Evolutionary conservation across 371 early-diverging fungal species (phyloP).

Genomic region (Nematocida displodere): DNA sequence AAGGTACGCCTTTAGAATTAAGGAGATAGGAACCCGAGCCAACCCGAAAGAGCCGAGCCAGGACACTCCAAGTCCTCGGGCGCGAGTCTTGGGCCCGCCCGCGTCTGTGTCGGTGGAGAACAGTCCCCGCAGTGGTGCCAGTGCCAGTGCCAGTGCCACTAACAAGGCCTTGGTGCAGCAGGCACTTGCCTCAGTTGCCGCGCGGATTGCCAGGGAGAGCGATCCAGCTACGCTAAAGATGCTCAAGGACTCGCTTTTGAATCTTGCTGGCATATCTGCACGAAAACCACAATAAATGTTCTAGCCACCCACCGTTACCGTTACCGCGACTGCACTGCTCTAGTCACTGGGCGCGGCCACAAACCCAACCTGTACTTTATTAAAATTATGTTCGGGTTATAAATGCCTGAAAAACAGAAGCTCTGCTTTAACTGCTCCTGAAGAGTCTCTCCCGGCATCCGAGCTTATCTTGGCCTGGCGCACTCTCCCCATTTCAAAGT

Average conservation of each 20-base stretch:
- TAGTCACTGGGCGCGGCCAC: background rate
- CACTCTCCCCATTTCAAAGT: conserved; percentile 13
- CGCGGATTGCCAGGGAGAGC: conserved; percentile 28
- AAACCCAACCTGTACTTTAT: background rate
- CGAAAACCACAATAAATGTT: conserved; percentile 3
- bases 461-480: background rate
- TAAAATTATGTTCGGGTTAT: no score
- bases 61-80: background rate
- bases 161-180: conserved; percentile 16
- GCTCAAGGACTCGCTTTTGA: background rate
- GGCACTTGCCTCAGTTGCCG: conserved; percentile 31
- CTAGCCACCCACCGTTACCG: background rate
- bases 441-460: conserved; percentile 9
- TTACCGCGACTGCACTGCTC: background rate
- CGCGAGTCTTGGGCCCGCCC: background rate
- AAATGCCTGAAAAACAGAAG: background rate
- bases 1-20: conserved; percentile 73
- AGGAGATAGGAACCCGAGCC: conserved; percentile 20
- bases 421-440: conserved; percentile 26
- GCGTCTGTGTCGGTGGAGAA: background rate
- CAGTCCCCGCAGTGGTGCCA: background rate
- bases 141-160: background rate
- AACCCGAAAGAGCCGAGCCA: background rate
- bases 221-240: conserved; percentile 21
- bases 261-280: background rate